Evolutionary conservation across 768 basidiomycete genomes (phyloP).

Genomic region (Lactarius indigo): DNA sequence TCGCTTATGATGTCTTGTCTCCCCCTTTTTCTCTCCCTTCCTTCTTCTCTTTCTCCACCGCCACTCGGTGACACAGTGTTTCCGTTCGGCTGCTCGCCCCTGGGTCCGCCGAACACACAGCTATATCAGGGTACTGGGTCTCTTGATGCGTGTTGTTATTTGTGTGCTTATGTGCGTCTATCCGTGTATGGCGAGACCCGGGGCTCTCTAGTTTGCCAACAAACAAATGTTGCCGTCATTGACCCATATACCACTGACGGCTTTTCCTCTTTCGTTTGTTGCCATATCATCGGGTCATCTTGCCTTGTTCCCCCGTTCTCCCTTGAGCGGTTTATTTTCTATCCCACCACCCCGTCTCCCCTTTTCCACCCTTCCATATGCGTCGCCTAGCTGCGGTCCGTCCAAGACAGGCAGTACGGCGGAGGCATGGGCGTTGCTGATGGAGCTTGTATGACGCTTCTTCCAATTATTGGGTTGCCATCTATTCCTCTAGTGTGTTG

Average conservation of each 20-base stretch:
- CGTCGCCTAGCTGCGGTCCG: background rate
- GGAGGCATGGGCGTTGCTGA: slow-evolving; percentile 7
- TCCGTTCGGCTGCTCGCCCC: background rate
- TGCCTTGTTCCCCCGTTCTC: background rate
- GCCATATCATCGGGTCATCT: slow-evolving; percentile 3
- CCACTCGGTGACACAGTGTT: background rate
- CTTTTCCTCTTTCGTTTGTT: slow-evolving; percentile 16
- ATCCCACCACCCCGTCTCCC: background rate
- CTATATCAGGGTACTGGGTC: slow-evolving; percentile 9
- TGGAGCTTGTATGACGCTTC: slow-evolving; percentile 11
- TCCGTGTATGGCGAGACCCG: background rate
- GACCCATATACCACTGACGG: background rate
- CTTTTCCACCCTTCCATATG: slow-evolving; percentile 14
- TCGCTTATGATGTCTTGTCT: slow-evolving; percentile 14
- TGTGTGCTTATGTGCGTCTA: background rate
- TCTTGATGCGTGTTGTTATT: background rate
- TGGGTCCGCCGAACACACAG: background rate
- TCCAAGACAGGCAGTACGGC: background rate
- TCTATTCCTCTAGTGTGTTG: slow-evolving; percentile 2
- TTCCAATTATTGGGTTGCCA: background rate
- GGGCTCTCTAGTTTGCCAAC: slow-evolving; percentile 5
- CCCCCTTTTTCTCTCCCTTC: background rate
- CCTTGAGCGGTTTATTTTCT: background rate
- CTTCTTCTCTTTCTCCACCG: background rate
- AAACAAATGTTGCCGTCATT: slow-evolving; percentile 14